Percentiles rank a stretch among this genome's conserved stretches.
phyloP scores from a whole-genome alignment of 2,329 filamentous ascomycete genomes.

The Thermothelomyces thermophilus region DNA sequence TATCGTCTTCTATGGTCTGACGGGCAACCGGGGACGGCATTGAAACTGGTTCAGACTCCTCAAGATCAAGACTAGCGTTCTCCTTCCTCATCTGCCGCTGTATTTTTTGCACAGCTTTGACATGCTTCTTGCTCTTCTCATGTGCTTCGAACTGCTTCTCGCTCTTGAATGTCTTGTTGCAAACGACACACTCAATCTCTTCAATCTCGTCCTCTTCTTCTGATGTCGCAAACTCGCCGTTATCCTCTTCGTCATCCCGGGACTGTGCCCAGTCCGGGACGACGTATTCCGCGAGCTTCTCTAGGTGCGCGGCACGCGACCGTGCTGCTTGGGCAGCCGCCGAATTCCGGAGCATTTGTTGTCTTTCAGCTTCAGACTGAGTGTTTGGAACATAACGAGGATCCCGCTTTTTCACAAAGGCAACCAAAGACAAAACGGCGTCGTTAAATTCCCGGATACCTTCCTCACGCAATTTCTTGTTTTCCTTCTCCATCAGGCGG shows the following conservation, averaged over 20 bases:
- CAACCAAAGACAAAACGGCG: constrained; percentile 75
- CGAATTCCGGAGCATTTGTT: constrained; percentile 68
- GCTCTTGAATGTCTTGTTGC: constrained; percentile 77
- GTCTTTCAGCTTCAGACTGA: constrained; percentile 73
- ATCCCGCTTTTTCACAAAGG: constrained; percentile 86
- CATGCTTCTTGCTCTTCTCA: constrained; percentile 93
- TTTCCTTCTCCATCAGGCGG: constrained; percentile 91
- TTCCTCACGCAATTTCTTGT: constrained; percentile 75
- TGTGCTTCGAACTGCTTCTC: constrained; percentile 87
- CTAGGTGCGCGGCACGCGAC: constrained; percentile 72
- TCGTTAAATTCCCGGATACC: constrained; percentile 87
- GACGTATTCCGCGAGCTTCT: constrained; percentile 58
- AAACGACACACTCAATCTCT: constrained; percentile 68
- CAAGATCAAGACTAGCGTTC: constrained; percentile 54
- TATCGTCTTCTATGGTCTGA: constrained; percentile 28
- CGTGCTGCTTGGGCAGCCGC: constrained; percentile 78
- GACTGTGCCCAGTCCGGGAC: constrained; percentile 71
- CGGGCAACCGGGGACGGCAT: neutral
- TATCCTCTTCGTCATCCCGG: constrained; percentile 45
- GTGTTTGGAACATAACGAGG: constrained; percentile 73
- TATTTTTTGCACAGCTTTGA: constrained; percentile 76
- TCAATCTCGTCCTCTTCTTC: constrained; percentile 52
- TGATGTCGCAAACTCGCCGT: constrained; percentile 51
- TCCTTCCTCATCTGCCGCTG: constrained; percentile 78
- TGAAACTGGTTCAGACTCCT: constrained; percentile 5